Evolutionary conservation across 495 filamentous ascomycete species (phyloP).

Genomic region (Platismatia glauca): DNA sequence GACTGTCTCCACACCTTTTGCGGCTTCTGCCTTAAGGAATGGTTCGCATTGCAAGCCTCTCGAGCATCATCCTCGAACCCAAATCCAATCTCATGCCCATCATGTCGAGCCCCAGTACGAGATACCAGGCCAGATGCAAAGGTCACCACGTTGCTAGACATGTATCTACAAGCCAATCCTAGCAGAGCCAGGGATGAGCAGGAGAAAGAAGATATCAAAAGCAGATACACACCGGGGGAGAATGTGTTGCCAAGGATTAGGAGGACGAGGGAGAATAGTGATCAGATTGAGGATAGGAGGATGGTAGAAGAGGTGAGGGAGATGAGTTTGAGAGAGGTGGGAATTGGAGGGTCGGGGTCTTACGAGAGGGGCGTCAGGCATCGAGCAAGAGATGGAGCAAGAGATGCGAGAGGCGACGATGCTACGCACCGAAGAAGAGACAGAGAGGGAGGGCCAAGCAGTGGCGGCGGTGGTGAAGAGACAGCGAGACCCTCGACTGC

Average conservation of each 20-base stretch:
- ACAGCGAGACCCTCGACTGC: neutral
- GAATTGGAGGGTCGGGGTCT: constrained; percentile 30
- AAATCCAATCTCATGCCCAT: constrained; percentile 74
- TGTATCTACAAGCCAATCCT: constrained; percentile 65
- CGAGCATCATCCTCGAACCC: constrained; percentile 42
- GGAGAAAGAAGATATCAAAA: constrained; percentile 63
- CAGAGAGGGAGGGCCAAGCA: constrained; percentile 36
- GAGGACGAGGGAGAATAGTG: constrained; percentile 34
- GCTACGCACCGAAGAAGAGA: constrained; percentile 32
- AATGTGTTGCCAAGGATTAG: constrained; percentile 55
- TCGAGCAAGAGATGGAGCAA: constrained; percentile 26
- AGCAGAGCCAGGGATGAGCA: constrained; percentile 51
- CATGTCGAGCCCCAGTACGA: constrained; percentile 77
- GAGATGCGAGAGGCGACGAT: constrained; percentile 34
- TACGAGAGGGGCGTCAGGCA: constrained; percentile 29
- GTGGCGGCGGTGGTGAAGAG: constrained; percentile 28
- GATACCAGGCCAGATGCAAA: constrained; percentile 77
- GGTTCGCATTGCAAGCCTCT: constrained; percentile 64
- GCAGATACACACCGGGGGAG: constrained; percentile 68
- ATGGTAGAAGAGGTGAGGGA: constrained; percentile 62
- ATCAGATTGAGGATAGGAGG: constrained; percentile 58
- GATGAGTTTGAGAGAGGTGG: constrained; percentile 61
- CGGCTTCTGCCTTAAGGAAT: constrained; percentile 86
- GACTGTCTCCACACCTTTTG: constrained; percentile 98
- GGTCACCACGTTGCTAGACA: constrained; percentile 73